A percentile compares a stretch with the other conserved stretches of the same genome.
Conservation (phyloP, 441 rosid species). For the Croton setiger region DNA sequence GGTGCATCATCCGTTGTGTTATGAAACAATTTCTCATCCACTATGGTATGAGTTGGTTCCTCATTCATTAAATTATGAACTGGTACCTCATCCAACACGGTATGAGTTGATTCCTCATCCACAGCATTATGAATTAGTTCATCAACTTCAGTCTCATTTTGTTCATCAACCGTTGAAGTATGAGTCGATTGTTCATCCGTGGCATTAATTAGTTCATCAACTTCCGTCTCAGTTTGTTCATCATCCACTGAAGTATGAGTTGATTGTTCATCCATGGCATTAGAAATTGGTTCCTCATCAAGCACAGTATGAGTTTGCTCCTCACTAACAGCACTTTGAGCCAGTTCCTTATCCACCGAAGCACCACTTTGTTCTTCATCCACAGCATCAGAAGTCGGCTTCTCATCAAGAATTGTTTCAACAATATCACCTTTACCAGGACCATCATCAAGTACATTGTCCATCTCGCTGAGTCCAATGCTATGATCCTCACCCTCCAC, state of each 20-base stretch:
- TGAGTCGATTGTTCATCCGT: constrained; percentile 11
- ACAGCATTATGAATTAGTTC: neutral
- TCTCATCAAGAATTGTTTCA: constrained; percentile 25
- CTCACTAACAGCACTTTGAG: neutral
- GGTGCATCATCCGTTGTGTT: neutral
- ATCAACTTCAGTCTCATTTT: constrained; percentile 8
- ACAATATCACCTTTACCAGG: constrained; percentile 22
- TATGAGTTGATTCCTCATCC: neutral
- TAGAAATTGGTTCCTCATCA: neutral
- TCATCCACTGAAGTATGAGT: neutral
- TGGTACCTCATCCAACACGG: neutral
- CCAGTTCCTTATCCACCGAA: neutral
- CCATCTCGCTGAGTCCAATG: constrained; percentile 3
- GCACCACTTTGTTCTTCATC: neutral
- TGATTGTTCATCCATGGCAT: neutral
- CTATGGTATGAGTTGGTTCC: neutral
- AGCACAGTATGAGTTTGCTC: neutral
- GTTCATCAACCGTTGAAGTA: constrained; percentile 11
- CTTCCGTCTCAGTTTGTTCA: neutral
- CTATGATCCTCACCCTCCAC: constrained; percentile 11
- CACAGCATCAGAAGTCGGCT: constrained; percentile 17
- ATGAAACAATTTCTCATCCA: neutral
- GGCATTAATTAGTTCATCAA: neutral
- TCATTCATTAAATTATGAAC: neutral
- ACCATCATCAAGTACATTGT: constrained; percentile 14